Evolutionary conservation across 164 flowering plant genomes (phyloP).

Genomic region (Protea cynaroides): DNA sequence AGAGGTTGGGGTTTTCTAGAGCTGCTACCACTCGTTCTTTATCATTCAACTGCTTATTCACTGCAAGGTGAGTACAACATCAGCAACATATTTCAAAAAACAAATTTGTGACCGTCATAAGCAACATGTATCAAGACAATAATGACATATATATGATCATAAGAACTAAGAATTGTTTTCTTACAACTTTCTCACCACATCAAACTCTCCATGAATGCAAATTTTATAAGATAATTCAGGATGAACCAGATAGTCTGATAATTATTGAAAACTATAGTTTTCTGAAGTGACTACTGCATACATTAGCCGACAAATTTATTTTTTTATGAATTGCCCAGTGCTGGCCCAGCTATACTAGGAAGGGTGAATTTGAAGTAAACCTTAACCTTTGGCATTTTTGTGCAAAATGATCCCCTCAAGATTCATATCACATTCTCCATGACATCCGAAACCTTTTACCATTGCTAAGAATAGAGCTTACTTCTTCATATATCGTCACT

Average conservation of each 20-base stretch:
- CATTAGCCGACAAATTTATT: too few relatives aligned
- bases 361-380: too few relatives aligned
- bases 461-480: too few relatives aligned
- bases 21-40: slow-evolving; percentile 96
- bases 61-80: slow-evolving; percentile 33
- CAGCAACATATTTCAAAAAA: neutral
- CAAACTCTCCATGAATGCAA: neutral
- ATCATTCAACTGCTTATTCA: slow-evolving; percentile 87
- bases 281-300: too few relatives aligned
- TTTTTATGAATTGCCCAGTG: too few relatives aligned
- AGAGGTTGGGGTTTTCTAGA: slow-evolving; percentile 70
- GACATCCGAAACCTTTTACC: too few relatives aligned
- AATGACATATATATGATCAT: neutral
- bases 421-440: too few relatives aligned
- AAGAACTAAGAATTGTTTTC: neutral
- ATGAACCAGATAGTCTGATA: neutral
- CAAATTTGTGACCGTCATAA: neutral
- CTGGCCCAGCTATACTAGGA: too few relatives aligned
- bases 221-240: neutral
- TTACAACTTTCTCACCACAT: neutral
- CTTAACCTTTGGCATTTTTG: too few relatives aligned
- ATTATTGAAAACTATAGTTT: too few relatives aligned
- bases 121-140: neutral
- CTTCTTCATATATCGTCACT: neutral
- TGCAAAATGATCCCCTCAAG: too few relatives aligned